phyloP scores from a whole-genome alignment of 192 early-diverging fungal species.

The Entrophospora sp. region DNA sequence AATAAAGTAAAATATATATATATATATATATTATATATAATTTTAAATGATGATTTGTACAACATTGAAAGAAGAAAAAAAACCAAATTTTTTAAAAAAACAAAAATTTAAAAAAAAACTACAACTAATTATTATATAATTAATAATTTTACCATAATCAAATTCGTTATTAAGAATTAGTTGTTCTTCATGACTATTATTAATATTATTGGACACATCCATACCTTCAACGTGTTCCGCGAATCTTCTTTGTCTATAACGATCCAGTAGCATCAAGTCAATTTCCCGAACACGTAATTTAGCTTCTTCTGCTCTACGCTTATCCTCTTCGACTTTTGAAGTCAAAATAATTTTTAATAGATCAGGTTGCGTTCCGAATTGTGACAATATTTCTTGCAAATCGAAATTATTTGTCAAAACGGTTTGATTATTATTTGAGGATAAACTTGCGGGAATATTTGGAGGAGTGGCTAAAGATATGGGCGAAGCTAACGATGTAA shows the following conservation, averaged over 20 bases:
- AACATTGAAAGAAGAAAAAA: too few relatives aligned
- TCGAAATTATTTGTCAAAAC: conserved; percentile 29
- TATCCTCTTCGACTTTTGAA: conserved; percentile 49
- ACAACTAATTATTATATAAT: too few relatives aligned
- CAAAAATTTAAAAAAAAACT: too few relatives aligned
- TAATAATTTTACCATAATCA: too few relatives aligned
- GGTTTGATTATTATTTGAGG: not conserved
- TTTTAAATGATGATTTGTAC: too few relatives aligned
- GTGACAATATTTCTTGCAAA: conserved; percentile 40
- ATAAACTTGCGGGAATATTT: not conserved
- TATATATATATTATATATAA: too few relatives aligned
- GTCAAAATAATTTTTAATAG: conserved; percentile 43
- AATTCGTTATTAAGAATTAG: too few relatives aligned
- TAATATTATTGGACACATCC: too few relatives aligned
- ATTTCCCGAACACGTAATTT: conserved; percentile 38
- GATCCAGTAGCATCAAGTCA: conserved; percentile 35
- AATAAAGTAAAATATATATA: too few relatives aligned
- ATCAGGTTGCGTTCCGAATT: conserved; percentile 41
- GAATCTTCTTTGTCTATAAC: conserved; percentile 17
- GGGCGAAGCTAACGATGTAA: not conserved
- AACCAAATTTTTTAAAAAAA: too few relatives aligned
- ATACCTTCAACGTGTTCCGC: conserved; percentile 2
- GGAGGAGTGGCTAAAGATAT: conserved; percentile 7
- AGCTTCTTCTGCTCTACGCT: conserved; percentile 48
- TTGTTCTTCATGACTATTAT: too few relatives aligned